Evolutionary conservation across 78 protist species (phyloP), one percentile per base, ranked within the genome.

Genomic region (Guillardia theta): DNA sequence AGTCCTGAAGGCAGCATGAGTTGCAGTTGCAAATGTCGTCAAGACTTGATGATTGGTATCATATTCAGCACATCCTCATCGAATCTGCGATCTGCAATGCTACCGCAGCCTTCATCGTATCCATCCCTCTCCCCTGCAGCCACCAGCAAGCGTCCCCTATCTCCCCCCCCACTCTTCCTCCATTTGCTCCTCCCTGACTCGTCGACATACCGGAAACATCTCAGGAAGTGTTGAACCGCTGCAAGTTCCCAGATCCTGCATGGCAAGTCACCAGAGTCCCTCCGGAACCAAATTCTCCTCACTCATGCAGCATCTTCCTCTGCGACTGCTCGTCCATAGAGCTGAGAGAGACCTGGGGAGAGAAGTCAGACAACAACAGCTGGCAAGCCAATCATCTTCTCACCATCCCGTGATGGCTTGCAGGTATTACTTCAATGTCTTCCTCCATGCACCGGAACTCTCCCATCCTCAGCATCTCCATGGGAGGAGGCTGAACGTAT

Each of bases 231-330:
- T 1, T 4, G 9, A 36, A 70, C 83, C 83, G 83, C 83, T 24
- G 83, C 83, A 1, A 70, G 5, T 43, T 70, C 83, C 83, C 83
- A 70, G 83, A 70, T 70, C 41, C 83, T 58, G 70, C 70, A 58
- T 24, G 27, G 3, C 27, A 24, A 58, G 6, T 24, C 6, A 30
- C 27, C 1, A 3, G 27, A 27, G 70, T 58, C 39, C 27, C 3
- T 24, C 39, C 2, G 70, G 27, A 58, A 58, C n/a, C n/a, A n/a
- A n/a, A n/a, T n/a, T n/a, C n/a, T n/a, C n/a, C n/a, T n/a, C n/a
- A n/a, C n/a, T n/a, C n/a, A n/a, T n/a, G n/a, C n/a, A n/a, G n/a
- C n/a, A n/a, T n/a, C n/a, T n/a, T n/a, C n/a, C n/a, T n/a, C n/a
- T n/a, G n/a, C n/a, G n/a, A n/a, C n/a, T n/a, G n/a, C n/a, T n/a